These are phyloP conservation scores for Diplodia seriata DNA, from an alignment of 2,329 filamentous ascomycete genomes.

Conservation along the genomic window DNA sequence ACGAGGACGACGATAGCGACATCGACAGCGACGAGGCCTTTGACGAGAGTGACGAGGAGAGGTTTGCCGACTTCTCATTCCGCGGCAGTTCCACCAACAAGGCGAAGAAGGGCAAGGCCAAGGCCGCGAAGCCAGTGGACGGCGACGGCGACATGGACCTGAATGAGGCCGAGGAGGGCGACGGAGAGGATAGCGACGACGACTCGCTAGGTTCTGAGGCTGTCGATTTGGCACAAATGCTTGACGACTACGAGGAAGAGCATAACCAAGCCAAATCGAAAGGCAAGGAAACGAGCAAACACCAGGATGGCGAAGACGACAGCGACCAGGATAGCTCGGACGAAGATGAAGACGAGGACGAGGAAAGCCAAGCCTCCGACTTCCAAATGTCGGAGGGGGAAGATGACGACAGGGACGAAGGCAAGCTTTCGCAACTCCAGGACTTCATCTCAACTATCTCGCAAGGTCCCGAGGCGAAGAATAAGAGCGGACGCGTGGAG, in stretches of 20 bases:
- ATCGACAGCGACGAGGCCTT: slow-evolving; percentile 83
- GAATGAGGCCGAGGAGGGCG: slow-evolving; percentile 54
- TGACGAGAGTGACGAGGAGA: slow-evolving; percentile 85
- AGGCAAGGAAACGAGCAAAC: slow-evolving; percentile 39
- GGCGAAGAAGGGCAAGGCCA: slow-evolving; percentile 53
- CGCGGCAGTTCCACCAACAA: slow-evolving; percentile 64
- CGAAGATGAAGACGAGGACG: slow-evolving; percentile 53
- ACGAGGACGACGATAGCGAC: slow-evolving; percentile 71
- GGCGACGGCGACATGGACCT: slow-evolving; percentile 53
- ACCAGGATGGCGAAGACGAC: slow-evolving; percentile 50
- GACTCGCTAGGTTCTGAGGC: slow-evolving; percentile 69
- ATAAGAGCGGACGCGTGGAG: slow-evolving; percentile 42
- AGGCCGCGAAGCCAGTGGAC: slow-evolving; percentile 38
- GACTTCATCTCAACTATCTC: slow-evolving; percentile 72
- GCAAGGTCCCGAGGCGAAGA: slow-evolving; percentile 48
- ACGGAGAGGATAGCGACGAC: slow-evolving; percentile 60
- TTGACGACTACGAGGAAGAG: slow-evolving; percentile 57
- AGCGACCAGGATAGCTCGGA: slow-evolving; percentile 63
- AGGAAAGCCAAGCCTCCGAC: slow-evolving; percentile 58
- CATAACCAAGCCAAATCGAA: slow-evolving; percentile 39
- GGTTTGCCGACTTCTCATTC: slow-evolving; percentile 78
- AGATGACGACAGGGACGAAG: slow-evolving; percentile 54
- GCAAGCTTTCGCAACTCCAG: slow-evolving; percentile 69
- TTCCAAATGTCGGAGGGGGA: slow-evolving; percentile 58
- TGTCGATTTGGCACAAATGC: slow-evolving; percentile 67